Base-by-base conservation (phyloP, 1,139 yeast species). In the Yarrowia galli region DNA sequence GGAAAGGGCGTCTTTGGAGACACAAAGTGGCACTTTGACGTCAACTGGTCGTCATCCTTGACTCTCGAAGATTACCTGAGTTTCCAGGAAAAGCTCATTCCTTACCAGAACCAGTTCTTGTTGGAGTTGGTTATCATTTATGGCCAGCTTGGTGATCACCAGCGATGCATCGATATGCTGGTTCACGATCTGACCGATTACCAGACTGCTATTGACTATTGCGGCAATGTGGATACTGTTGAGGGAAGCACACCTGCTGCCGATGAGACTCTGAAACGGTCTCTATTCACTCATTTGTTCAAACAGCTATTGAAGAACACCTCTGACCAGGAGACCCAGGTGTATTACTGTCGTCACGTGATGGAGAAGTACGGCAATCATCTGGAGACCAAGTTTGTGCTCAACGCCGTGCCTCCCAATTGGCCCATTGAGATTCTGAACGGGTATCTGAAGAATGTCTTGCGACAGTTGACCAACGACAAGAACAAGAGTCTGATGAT, bases 341-440 rank as follows among this genome's bases (percentile, higher is more conserved):
- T 72, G 28, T 68, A 70, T 13, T 77, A 77, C 68, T 71, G 75
- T 3, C 71, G 74, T 32, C 68, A 71, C 46, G 68, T 79, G 45
- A 72, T 79, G 32, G 77, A 76, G 28, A 71, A 75, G 10, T 76
- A 75, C 72, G 79, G 79, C 20, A 70, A 69, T 25, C 67, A 71
- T 20, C 71, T 79, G 16, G 80, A 78, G 64, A 68, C 74, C 54
- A 70, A 71, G 25, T 68, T 70, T 38, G 79, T 78, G 20, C 72
- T 79, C n/a, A 70, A 68, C 56, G 71, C 70, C 28, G 71, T 77
- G 13, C 79, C 80, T 1, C 74, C 71, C 18, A 67, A 72, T n/a
- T 79, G 81, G 81, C 77, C 80, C 3, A 70, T 78, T 48, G 79
- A 77, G 65, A 68, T 73, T 40, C 68, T 79, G 20, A 71, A 73